Percentiles rank a stretch among this genome's conserved stretches.
Evolutionary conservation across 148 eudicot species (phyloP).

Genomic region (Bassia scoparia): DNA sequence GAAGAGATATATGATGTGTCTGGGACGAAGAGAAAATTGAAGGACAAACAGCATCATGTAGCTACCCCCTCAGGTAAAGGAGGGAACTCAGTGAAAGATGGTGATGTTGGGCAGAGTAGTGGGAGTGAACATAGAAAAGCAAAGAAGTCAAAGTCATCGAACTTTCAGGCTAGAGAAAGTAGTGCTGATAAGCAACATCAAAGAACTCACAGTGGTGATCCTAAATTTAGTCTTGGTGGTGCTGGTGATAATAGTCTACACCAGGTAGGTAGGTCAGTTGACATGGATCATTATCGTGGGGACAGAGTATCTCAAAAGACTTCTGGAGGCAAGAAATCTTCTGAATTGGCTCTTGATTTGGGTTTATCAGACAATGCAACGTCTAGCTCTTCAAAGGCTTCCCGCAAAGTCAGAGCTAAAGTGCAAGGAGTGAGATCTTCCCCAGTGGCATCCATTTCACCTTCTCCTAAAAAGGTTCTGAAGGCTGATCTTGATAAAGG

Average conservation of each 20-base stretch:
- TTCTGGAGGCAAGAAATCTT: constrained; percentile 24
- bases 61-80: constrained; percentile 14
- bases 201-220: constrained; percentile 5
- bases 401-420: constrained; percentile 29
- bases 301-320: constrained; percentile 25
- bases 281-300: constrained; percentile 2
- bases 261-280: constrained; percentile 22
- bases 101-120: constrained; percentile 14
- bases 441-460: constrained; percentile 37
- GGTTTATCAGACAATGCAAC: constrained; percentile 35
- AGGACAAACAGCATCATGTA: constrained; percentile 18
- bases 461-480: constrained; percentile 33
- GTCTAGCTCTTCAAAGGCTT: constrained; percentile 45
- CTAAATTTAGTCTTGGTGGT: constrained; percentile 18
- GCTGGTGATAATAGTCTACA: constrained; percentile 11
- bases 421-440: constrained; percentile 30
- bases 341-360: constrained; percentile 29
- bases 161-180: constrained; percentile 24
- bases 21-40: constrained; percentile 41
- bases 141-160: constrained; percentile 25
- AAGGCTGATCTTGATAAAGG: constrained; percentile 29
- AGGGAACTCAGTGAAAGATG: constrained; percentile 6
- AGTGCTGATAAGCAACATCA: constrained; percentile 20
- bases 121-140: constrained; percentile 19
- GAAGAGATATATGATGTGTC: constrained; percentile 19